These are phyloP conservation scores for Thamnidium elegans DNA, from an alignment of 192 early-diverging fungal species.

Conservation along the genomic window DNA sequence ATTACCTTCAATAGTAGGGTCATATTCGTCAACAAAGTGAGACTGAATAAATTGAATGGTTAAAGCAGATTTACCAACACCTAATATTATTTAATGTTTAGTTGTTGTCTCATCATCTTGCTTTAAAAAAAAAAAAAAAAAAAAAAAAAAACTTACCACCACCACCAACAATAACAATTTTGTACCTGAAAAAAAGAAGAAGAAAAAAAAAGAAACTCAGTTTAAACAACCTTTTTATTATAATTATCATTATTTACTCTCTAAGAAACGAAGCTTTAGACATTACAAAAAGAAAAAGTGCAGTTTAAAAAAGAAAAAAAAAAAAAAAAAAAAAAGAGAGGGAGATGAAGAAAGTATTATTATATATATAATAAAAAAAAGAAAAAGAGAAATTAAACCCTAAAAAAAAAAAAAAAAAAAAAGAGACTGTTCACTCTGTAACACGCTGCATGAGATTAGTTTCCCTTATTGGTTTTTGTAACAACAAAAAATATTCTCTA, in stretches of 20 bases:
- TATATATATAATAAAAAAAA: conserved; percentile 5
- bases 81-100: conserved; percentile 12
- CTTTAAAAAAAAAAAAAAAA: too few relatives aligned
- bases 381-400: background rate
- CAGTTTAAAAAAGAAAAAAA: background rate
- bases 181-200: conserved; percentile 33
- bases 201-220: background rate
- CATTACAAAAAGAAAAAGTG: conserved; percentile 3
- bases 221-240: background rate
- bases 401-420: conserved; percentile 18
- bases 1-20: conserved; percentile 87
- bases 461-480: conserved; percentile 13
- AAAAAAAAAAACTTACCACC: conserved; percentile 40
- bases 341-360: conserved; percentile 1
- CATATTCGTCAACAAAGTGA: conserved; percentile 88
- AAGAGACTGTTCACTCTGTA: background rate
- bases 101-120: background rate
- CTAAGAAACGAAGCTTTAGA: conserved; percentile 40
- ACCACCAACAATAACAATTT: conserved; percentile 59
- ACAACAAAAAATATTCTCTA: too few relatives aligned
- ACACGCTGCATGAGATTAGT: conserved; percentile 15
- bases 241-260: conserved; percentile 21
- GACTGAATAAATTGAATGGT: conserved; percentile 81
- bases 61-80: conserved; percentile 78
- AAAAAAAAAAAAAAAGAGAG: conserved; percentile 9